These are phyloP conservation scores for Aspergillus homomorphus DNA, from an alignment of 495 filamentous ascomycete genomes.

Conservation along the genomic window DNA sequence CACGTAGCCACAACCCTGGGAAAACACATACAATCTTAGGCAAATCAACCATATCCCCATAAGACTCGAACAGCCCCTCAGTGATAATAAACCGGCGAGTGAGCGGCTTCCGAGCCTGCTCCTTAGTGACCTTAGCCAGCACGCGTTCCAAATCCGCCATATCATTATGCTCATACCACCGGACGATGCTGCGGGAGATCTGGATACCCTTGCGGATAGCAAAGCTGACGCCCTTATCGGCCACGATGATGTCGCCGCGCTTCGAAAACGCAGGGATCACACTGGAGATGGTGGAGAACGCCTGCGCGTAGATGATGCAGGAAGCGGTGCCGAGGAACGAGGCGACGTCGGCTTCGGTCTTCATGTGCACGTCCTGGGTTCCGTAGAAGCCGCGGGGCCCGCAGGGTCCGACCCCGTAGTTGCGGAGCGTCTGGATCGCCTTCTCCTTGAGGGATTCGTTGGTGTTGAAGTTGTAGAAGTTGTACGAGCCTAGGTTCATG, in stretches of 20 bases:
- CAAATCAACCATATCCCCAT: constrained; percentile 81
- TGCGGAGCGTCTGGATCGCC: constrained; percentile 87
- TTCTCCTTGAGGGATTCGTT: constrained; percentile 92
- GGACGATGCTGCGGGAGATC: constrained; percentile 82
- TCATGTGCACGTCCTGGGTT: constrained; percentile 97
- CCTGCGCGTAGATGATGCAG: constrained; percentile 92
- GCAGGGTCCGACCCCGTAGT: constrained; percentile 94
- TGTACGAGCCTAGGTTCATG: constrained; percentile 87
- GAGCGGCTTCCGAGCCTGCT: constrained; percentile 82
- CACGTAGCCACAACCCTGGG: not conserved
- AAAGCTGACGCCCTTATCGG: constrained; percentile 92
- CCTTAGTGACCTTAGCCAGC: constrained; percentile 78
- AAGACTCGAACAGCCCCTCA: constrained; percentile 88
- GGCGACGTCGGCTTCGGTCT: constrained; percentile 91
- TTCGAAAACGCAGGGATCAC: constrained; percentile 97
- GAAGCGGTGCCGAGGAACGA: constrained; percentile 78
- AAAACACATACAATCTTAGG: constrained; percentile 68
- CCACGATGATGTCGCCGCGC: constrained; percentile 95
- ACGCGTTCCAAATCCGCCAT: constrained; percentile 89
- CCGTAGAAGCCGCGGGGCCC: constrained; percentile 97
- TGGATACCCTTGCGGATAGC: constrained; percentile 92
- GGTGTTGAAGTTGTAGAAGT: constrained; percentile 93
- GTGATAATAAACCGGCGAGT: constrained; percentile 95
- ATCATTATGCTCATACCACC: constrained; percentile 96
- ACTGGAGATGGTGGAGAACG: constrained; percentile 89